phyloP scores from a whole-genome alignment of 1,284 basidiomycete species.

The Cutaneotrichosporon spelunceum region DNA sequence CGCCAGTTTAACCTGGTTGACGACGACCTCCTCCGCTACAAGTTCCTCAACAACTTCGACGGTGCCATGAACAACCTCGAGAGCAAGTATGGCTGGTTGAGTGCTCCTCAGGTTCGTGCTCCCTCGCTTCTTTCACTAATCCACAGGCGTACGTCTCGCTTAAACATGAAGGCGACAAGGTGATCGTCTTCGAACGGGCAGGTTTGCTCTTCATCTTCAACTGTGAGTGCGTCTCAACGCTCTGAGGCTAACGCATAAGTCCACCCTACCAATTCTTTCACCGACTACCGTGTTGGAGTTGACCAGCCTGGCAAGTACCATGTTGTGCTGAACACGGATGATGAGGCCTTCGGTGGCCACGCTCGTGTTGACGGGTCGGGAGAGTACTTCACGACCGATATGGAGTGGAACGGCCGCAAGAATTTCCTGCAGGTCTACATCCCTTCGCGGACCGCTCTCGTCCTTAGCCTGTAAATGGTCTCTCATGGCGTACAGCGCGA shows the following conservation, averaged over 20 bases:
- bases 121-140: not conserved
- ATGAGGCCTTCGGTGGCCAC: conserved; percentile 83
- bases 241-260: conserved; percentile 48
- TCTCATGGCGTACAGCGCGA: not conserved
- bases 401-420: conserved; percentile 86
- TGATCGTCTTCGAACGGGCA: conserved; percentile 89
- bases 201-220: conserved; percentile 94
- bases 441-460: conserved; percentile 69
- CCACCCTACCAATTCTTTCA: conserved; percentile 80
- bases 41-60: conserved; percentile 90
- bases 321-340: conserved; percentile 78
- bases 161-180: conserved; percentile 87
- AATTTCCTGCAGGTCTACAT: conserved; percentile 87
- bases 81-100: conserved; percentile 76
- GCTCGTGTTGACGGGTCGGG: conserved; percentile 67
- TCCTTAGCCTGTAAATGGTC: conserved; percentile 55
- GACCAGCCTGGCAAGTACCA: conserved; percentile 82
- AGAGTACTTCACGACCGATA: conserved; percentile 73
- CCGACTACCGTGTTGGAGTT: conserved; percentile 89
- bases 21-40: conserved; percentile 79
- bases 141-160: conserved; percentile 81
- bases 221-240: conserved; percentile 50
- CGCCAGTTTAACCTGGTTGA: conserved; percentile 95
- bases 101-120: conserved; percentile 65
- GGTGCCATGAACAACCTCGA: conserved; percentile 87